Evolutionary conservation across 768 basidiomycete genomes (phyloP), one percentile per base, ranked within the genome.

Genomic region (Boletellus ananas): DNA sequence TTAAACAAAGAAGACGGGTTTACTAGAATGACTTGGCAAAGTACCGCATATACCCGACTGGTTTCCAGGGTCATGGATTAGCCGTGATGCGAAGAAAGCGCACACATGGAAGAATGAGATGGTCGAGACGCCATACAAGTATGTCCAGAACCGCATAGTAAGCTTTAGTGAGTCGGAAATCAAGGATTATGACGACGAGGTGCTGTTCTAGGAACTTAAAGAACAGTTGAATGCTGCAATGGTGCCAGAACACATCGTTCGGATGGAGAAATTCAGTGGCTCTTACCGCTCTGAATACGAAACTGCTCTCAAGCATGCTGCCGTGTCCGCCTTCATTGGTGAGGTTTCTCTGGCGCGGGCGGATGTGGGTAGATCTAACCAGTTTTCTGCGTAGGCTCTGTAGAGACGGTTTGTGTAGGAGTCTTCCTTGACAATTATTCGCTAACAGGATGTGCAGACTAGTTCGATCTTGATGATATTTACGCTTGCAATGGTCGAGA

Each of bases 21-120:
- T 23, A 20, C 17, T 34, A 18, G 18, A 12, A 7, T 47, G 3
- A 23, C 14, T 8, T 18, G 10, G 14, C 11, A 38, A 39, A 56
- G 58, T 59, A 16, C 38, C 34, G 13, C 14, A 38, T 39, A 10
- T 52, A 13, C 52, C 54, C 58, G 66, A 59, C 16, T 76, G 74
- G 73, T 54, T 73, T 41, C 74, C 75, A 8, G 71, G 72, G 6
- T 70, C 71, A 4, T 51, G 51, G n/a, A 68, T 74, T 54, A 69
- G 71, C 56, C 59, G 61, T 18, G 58, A 64, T n/a, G 70, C 72
- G 16, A 47, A 5, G 13, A 33, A 33, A 11, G 57, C 49, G 1
- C n/a, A n/a, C 13, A n/a, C 34, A 16, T 25, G 12, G 45, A 41
- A 27, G 33, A 27, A 25, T 10, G 37, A n/a, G 31, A 25, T 39